Evolutionary conservation across 768 basidiomycete genomes (phyloP).

Genomic region (Tephrocybe rancida): DNA sequence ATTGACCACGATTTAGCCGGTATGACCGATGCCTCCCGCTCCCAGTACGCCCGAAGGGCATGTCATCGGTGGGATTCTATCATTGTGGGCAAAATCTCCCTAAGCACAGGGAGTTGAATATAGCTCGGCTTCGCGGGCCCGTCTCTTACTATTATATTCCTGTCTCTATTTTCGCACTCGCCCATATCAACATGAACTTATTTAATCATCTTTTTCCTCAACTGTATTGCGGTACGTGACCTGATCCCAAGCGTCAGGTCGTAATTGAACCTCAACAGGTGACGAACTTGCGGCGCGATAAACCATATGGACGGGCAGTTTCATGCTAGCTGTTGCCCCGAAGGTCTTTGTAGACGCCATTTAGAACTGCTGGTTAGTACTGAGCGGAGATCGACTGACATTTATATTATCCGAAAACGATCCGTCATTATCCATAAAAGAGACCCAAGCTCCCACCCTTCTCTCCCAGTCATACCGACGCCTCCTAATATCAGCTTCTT

Average conservation of each 20-base stretch:
- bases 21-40: not conserved
- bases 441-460: conserved; percentile 5
- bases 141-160: no score
- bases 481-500: conserved; percentile 1
- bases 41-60: conserved; percentile 1
- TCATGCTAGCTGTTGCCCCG: no score
- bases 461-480: not conserved
- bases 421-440: conserved; percentile 9
- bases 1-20: not conserved
- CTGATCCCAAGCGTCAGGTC: no score
- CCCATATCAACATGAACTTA: no score
- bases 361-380: not conserved
- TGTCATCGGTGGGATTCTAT: conserved; percentile 11
- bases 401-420: conserved; percentile 12
- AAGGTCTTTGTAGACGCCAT: not conserved
- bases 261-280: no score
- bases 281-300: no score
- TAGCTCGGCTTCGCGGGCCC: no score
- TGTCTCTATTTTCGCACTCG: no score
- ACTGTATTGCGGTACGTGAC: no score
- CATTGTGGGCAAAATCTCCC: not conserved
- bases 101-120: no score
- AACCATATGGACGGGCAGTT: no score
- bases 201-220: no score
- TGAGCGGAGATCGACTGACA: not conserved